These are phyloP conservation scores for Conidiobolus incongruus DNA, from an alignment of 371 early-diverging fungal species.

Conservation along the genomic window DNA sequence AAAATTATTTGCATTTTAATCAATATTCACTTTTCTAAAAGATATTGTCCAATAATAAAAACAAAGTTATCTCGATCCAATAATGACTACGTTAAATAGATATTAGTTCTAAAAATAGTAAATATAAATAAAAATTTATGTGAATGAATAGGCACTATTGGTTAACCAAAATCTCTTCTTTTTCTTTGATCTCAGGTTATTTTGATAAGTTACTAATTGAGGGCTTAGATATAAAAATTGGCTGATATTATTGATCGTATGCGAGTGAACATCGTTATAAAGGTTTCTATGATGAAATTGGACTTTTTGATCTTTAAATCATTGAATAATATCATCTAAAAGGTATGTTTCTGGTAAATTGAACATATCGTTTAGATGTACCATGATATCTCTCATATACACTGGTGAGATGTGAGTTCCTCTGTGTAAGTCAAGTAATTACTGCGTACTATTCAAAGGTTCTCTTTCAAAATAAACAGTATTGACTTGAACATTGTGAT, in stretches of 20 bases:
- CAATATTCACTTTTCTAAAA: background rate
- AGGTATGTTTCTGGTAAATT: constrained; percentile 31
- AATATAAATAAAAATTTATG: constrained; percentile 14
- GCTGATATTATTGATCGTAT: constrained; percentile 20
- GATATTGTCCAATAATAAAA: background rate
- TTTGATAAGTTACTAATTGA: constrained; percentile 19
- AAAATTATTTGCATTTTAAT: background rate
- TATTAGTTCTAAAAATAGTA: too few relatives aligned
- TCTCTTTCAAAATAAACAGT: constrained; percentile 30
- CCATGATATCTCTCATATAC: constrained; percentile 23
- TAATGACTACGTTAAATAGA: background rate
- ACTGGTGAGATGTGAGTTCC: constrained; percentile 31
- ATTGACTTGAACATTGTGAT: constrained; percentile 34
- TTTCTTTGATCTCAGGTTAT: constrained; percentile 16
- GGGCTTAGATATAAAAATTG: constrained; percentile 21
- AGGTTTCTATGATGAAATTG: constrained; percentile 35
- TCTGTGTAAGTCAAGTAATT: constrained; percentile 21
- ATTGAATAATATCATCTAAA: constrained; percentile 31
- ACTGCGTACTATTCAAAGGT: constrained; percentile 17
- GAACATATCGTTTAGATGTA: constrained; percentile 34
- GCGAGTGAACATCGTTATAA: constrained; percentile 32
- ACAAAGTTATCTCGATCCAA: constrained; percentile 2
- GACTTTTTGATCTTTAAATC: constrained; percentile 24
- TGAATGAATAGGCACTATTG: constrained; percentile 30
- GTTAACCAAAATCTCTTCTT: constrained; percentile 32